Percentiles rank a stretch among this genome's conserved stretches.
Conservation (phyloP, 257 asterid genomes). For the Solanum boliviense region DNA sequence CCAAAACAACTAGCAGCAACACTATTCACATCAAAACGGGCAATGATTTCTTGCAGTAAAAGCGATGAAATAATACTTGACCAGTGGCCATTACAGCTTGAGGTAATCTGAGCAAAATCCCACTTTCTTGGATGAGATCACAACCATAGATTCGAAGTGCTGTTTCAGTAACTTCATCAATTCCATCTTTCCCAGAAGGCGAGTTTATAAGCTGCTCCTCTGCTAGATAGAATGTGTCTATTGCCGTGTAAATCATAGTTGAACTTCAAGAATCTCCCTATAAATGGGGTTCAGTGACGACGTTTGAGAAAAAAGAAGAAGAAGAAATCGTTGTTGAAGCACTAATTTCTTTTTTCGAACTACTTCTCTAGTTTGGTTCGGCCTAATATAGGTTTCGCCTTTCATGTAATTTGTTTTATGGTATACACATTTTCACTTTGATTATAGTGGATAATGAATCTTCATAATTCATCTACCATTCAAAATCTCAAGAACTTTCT, state of each 20-base stretch:
- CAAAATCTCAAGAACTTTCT: no score
- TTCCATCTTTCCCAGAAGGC: conserved; percentile 76
- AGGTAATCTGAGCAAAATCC: conserved; percentile 81
- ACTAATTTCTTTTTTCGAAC: neutral
- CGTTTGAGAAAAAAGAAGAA: neutral
- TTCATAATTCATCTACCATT: neutral
- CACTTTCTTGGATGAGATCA: conserved; percentile 90
- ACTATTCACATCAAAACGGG: conserved; percentile 83
- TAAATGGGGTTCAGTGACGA: neutral
- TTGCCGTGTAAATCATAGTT: conserved; percentile 74
- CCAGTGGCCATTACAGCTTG: conserved; percentile 98
- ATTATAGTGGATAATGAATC: neutral
- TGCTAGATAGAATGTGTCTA: conserved; percentile 74
- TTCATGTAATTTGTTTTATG: neutral
- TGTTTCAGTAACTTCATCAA: conserved; percentile 70
- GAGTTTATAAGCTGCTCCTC: conserved; percentile 70
- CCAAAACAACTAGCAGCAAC: conserved; percentile 98
- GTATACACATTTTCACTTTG: neutral
- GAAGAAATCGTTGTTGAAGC: neutral
- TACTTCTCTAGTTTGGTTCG: neutral
- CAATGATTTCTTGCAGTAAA: conserved; percentile 87
- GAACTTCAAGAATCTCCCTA: neutral
- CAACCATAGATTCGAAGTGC: conserved; percentile 86
- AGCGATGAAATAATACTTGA: conserved; percentile 86
- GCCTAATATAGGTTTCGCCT: neutral